These are phyloP conservation scores for Fonsecaea nubica DNA, from an alignment of 2,329 filamentous ascomycete genomes.

Conservation along the genomic window DNA sequence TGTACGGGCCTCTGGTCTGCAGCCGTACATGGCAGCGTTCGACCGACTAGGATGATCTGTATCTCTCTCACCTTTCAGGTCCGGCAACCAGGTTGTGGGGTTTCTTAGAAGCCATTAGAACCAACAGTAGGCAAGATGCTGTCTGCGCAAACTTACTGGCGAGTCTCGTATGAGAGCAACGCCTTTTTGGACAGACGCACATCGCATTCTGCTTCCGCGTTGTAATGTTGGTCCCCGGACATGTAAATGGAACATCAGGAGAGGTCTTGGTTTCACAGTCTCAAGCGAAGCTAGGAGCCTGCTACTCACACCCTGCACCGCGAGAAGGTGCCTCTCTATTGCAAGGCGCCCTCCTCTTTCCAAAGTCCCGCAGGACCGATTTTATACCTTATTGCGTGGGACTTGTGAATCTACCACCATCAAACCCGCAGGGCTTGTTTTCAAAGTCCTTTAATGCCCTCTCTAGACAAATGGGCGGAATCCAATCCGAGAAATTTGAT, in stretches of 20 bases:
- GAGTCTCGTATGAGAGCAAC: too few relatives aligned
- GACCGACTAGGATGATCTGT: too few relatives aligned
- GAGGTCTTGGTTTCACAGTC: constrained; percentile 10
- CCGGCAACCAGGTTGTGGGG: too few relatives aligned
- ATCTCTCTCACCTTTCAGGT: too few relatives aligned
- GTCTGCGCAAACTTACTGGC: too few relatives aligned
- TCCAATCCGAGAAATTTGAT: background rate
- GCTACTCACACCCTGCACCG: constrained; percentile 21
- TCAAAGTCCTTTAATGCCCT: background rate
- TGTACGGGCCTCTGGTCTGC: too few relatives aligned
- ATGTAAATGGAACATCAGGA: background rate
- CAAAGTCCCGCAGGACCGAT: constrained; percentile 12
- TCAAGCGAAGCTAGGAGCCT: background rate
- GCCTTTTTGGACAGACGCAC: too few relatives aligned
- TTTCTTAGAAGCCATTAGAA: too few relatives aligned
- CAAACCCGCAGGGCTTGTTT: background rate
- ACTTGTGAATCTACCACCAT: background rate
- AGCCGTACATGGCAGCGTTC: too few relatives aligned
- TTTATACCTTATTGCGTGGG: background rate
- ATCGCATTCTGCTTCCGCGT: too few relatives aligned
- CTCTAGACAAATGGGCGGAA: background rate
- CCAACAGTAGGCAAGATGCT: too few relatives aligned
- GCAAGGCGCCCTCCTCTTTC: constrained; percentile 23
- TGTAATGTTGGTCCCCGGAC: too few relatives aligned
- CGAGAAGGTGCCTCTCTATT: constrained; percentile 19